These are phyloP conservation scores for Sicyos edulis DNA, from an alignment of 306 rosid genomes.

Conservation along the genomic window DNA sequence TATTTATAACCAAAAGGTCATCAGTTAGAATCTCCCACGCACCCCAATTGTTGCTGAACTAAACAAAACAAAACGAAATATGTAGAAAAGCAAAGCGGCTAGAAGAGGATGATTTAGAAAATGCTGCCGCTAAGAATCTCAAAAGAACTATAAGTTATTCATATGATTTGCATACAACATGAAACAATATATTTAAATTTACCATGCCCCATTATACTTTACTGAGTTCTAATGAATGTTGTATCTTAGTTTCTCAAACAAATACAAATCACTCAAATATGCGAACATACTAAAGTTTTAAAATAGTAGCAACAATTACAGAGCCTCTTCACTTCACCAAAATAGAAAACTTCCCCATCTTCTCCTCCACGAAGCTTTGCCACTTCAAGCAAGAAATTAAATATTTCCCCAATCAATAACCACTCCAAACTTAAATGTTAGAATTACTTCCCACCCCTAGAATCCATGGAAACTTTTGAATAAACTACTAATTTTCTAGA, in stretches of 20 bases:
- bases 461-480: neutral
- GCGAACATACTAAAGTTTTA: neutral
- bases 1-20: no score
- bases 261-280: neutral
- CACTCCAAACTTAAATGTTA: neutral
- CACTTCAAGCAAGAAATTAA: neutral
- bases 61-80: neutral
- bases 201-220: neutral
- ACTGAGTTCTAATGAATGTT: neutral
- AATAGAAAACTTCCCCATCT: neutral
- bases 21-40: no score
- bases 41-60: neutral
- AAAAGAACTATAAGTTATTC: neutral
- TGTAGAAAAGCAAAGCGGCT: neutral
- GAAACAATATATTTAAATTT: neutral
- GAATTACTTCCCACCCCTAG: neutral
- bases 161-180: neutral
- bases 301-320: neutral
- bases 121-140: neutral
- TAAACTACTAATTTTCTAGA: neutral
- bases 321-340: neutral
- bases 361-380: neutral
- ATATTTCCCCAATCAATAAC: slow-evolving; percentile 1
- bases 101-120: neutral
- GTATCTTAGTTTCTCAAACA: slow-evolving; percentile 5